Percentiles rank a stretch among this genome's conserved stretches.
These are phyloP conservation scores for Colletotrichum orchidophilum DNA, from an alignment of 2,329 filamentous ascomycete species.

Conservation along the genomic window DNA sequence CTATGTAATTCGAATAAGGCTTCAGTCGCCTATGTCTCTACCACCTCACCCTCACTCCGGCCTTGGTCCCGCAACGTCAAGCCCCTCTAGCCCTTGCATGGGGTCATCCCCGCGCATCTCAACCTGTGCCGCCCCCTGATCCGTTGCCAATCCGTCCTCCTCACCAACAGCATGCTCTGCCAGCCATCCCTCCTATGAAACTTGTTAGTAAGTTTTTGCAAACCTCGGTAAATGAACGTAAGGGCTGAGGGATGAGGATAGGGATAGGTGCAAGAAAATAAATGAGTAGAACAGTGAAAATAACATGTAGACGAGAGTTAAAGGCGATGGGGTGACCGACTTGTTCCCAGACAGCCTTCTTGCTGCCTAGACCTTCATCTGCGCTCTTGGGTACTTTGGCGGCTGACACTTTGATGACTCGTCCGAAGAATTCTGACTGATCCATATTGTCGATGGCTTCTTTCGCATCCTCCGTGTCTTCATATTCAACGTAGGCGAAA, in stretches of 20 bases:
- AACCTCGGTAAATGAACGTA: not conserved
- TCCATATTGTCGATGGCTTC: constrained; percentile 99
- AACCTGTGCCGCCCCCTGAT: constrained; percentile 60
- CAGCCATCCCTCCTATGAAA: constrained; percentile 85
- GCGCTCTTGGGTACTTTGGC: constrained; percentile 92
- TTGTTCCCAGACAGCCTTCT: constrained; percentile 97
- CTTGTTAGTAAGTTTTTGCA: constrained; percentile 16
- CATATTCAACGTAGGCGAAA: constrained; percentile 97
- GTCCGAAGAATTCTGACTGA: constrained; percentile 92
- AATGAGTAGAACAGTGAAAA: not conserved
- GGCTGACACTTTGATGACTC: constrained; percentile 88
- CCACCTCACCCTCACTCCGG: constrained; percentile 64
- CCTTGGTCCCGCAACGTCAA: constrained; percentile 94
- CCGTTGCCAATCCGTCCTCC: constrained; percentile 73
- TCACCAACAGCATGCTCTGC: constrained; percentile 87
- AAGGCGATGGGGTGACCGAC: constrained; percentile 58
- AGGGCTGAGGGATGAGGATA: not conserved
- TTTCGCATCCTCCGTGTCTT: constrained; percentile 83
- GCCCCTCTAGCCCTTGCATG: constrained; percentile 93
- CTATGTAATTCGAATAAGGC: constrained; percentile 48
- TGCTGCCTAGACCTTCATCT: constrained; percentile 89
- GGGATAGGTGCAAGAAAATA: not conserved
- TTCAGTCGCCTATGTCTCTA: constrained; percentile 29
- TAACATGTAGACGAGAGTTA: not conserved
- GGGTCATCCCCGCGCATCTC: constrained; percentile 76